Evolutionary conservation across 2,329 filamentous ascomycete species (phyloP), one percentile per base, ranked within the genome.

Genomic region (Fusarium hostae): DNA sequence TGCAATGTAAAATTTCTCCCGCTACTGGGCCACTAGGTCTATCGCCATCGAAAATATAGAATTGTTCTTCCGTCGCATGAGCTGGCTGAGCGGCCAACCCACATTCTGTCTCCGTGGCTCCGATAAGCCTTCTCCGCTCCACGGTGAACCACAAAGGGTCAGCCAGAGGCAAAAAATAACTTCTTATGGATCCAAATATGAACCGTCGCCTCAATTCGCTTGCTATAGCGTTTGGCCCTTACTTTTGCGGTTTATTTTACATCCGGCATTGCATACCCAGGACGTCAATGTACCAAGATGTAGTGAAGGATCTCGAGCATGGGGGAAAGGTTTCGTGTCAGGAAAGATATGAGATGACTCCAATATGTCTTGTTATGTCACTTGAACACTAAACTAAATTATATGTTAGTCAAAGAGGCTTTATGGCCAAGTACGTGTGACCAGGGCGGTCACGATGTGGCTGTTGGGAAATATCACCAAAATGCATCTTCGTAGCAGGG

Each of bases 141-240:
- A 9, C 11, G 12, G 13, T 8, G 8, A 34, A 24, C 18, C 30
- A 34, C n/a, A 34, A 18, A 50, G 5, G 9, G 28, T 4, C 11
- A 22, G 15, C n/a, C 47, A 34, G 11, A 10, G 4, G 11, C 28
- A 34, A 32, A 22, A 13, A 32, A 50, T 22, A 6, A 13, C n/a
- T 22, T 32, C 28, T 4, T 18, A 22, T 13, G 8, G 10, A 13
- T 9, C 18, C 15, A 22, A 18, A 15, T 13, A 34, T 11, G 4
- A 13, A 2, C 2, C 24, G 4, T 8, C 2, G 8, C 11, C 28
- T 50, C 11, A 18, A 2, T 6, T 18, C n/a, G 18, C 11, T 34
- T 24, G 5, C 8, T 13, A n/a, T 24, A 18, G 18, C 22, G n/a
- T 24, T 22, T 32, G 9, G 13, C 5, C 12, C 15, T 50, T 7